phyloP scores from a whole-genome alignment of 1,139 yeast species.

The Suhomyces kunorum region DNA sequence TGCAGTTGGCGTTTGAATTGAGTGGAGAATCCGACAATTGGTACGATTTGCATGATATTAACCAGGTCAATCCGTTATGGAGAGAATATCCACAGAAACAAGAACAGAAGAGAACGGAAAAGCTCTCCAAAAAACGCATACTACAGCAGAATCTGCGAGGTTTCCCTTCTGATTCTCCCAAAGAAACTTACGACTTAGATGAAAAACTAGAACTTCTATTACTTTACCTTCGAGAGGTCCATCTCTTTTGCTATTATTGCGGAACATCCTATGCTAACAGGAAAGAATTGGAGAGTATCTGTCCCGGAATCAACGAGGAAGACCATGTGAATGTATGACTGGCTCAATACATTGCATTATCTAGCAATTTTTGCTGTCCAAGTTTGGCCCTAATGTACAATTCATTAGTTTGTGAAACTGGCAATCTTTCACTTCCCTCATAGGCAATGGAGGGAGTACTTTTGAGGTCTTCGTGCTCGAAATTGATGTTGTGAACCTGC shows the following conservation, averaged over 20 bases:
- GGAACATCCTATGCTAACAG: constrained; percentile 38
- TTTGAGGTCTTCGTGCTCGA: constrained; percentile 20
- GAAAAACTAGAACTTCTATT: constrained; percentile 19
- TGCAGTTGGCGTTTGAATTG: constrained; percentile 29
- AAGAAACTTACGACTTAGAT: constrained; percentile 2
- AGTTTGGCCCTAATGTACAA: constrained; percentile 20
- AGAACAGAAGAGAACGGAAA: neutral
- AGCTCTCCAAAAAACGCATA: constrained; percentile 3
- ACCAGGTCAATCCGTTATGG: constrained; percentile 27
- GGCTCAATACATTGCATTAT: constrained; percentile 15
- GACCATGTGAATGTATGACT: constrained; percentile 30
- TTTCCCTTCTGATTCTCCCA: too few species aligned
- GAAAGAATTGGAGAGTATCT: constrained; percentile 38
- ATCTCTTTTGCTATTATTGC: constrained; percentile 51
- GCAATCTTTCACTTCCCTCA: constrained; percentile 26
- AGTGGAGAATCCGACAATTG: constrained; percentile 28
- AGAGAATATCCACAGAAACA: constrained; percentile 18
- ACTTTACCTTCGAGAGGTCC: constrained; percentile 35
- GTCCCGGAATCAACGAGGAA: constrained; percentile 48
- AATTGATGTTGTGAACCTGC: constrained; percentile 18
- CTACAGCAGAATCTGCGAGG: too few species aligned
- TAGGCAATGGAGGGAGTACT: constrained; percentile 6
- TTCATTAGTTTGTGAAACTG: constrained; percentile 20
- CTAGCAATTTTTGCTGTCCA: constrained; percentile 19
- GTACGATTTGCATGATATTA: constrained; percentile 12